These are phyloP conservation scores for Aspergillus ochraceus DNA, from an alignment of 2,329 filamentous ascomycete genomes.

Conservation along the genomic window DNA sequence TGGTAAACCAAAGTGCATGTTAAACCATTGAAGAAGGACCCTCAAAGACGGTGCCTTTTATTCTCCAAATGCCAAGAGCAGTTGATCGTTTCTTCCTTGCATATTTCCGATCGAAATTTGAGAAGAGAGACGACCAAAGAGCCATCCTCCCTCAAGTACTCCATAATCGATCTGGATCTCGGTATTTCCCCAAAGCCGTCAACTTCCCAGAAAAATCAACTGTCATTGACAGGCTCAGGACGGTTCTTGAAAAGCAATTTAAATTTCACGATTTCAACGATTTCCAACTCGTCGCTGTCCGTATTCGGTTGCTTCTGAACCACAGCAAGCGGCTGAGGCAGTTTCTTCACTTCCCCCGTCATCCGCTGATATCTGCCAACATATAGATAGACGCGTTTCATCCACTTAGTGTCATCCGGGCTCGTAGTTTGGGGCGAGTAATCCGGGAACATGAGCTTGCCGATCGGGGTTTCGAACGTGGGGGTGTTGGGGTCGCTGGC, in stretches of 20 bases:
- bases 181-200: background rate
- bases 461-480: conserved; percentile 57
- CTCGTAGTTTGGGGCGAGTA: conserved; percentile 57
- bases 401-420: conserved; percentile 68
- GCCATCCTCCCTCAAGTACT: no score
- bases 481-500: conserved; percentile 12
- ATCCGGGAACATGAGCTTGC: conserved; percentile 75
- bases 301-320: conserved; percentile 57
- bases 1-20: no score
- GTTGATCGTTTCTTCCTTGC: background rate
- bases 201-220: conserved; percentile 16
- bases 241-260: conserved; percentile 82
- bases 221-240: conserved; percentile 75
- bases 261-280: conserved; percentile 82
- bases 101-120: background rate
- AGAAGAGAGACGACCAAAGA: background rate
- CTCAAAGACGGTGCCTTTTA: no score
- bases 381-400: conserved; percentile 86
- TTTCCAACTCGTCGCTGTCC: conserved; percentile 59
- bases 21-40: no score
- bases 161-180: no score
- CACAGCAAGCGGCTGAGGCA: conserved; percentile 76
- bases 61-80: no score
- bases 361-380: conserved; percentile 86
- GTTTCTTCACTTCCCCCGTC: conserved; percentile 85